phyloP scores from a whole-genome alignment of 805 yeast species.

The Nakazawaea pomicola region DNA sequence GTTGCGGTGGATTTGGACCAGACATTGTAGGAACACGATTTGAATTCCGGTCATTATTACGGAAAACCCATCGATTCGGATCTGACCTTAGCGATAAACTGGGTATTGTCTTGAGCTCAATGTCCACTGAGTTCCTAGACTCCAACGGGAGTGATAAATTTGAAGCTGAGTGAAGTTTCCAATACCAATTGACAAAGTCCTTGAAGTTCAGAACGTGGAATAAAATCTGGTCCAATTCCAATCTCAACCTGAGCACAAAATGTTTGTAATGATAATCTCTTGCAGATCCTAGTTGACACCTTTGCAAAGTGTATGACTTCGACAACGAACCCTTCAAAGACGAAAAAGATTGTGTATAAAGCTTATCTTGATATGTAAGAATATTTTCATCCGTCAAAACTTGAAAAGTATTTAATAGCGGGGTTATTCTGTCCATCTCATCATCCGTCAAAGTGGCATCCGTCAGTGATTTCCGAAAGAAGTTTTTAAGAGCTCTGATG shows the following conservation, averaged over 20 bases:
- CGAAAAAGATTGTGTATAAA: neutral
- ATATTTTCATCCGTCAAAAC: neutral
- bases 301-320: constrained; percentile 7
- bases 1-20: too few relatives aligned
- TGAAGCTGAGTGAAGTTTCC: neutral
- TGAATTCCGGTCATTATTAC: too few relatives aligned
- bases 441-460: too few relatives aligned
- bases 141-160: constrained; percentile 5
- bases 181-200: constrained; percentile 9
- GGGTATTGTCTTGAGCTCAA: neutral
- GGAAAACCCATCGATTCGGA: too few relatives aligned
- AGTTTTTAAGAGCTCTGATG: too few relatives aligned
- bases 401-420: neutral
- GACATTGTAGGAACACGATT: too few relatives aligned
- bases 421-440: neutral
- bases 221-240: constrained; percentile 6
- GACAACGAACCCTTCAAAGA: neutral
- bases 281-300: constrained; percentile 7
- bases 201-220: constrained; percentile 7
- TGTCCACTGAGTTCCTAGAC: neutral
- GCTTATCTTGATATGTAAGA: neutral
- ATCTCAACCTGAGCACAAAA: constrained; percentile 7
- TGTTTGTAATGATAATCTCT: neutral
- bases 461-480: too few relatives aligned
- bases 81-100: neutral